These are phyloP conservation scores for Cordyceps tenuipes DNA, from an alignment of 2,329 filamentous ascomycete genomes.

Conservation along the genomic window DNA sequence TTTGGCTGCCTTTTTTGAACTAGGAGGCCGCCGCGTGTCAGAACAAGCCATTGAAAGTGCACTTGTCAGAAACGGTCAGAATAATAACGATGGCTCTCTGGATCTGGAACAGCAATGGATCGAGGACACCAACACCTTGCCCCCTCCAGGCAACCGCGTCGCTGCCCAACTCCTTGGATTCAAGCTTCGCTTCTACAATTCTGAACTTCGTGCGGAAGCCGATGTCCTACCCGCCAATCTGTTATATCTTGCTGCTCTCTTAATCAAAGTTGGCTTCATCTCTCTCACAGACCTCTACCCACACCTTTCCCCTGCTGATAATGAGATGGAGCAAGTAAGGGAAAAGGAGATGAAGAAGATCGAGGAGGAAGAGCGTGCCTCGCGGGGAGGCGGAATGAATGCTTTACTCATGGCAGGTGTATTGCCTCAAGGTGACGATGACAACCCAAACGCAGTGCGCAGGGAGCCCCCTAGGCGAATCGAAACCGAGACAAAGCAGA, in stretches of 20 bases:
- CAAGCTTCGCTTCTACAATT: conserved; percentile 92
- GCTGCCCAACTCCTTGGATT: conserved; percentile 94
- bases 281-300: conserved; percentile 85
- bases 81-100: conserved; percentile 36
- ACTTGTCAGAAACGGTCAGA: conserved; percentile 29
- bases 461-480: conserved; percentile 46
- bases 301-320: conserved; percentile 80
- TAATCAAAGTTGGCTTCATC: conserved; percentile 96
- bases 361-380: conserved; percentile 65
- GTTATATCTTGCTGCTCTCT: conserved; percentile 79
- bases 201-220: conserved; percentile 60
- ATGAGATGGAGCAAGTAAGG: conserved; percentile 68
- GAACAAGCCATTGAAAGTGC: conserved; percentile 45
- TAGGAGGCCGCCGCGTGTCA: conserved; percentile 63
- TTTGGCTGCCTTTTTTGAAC: conserved; percentile 79
- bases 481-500: conserved; percentile 44
- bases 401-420: conserved; percentile 81
- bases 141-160: conserved; percentile 78
- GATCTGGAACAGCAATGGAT: conserved; percentile 66
- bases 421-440: conserved; percentile 60
- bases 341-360: conserved; percentile 66
- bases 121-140: conserved; percentile 67
- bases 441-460: conserved; percentile 45
- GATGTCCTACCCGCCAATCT: conserved; percentile 86
- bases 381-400: conserved; percentile 66